Base-by-base conservation (phyloP, 148 eudicot species). In the Vaccinium macrocarpon region DNA sequence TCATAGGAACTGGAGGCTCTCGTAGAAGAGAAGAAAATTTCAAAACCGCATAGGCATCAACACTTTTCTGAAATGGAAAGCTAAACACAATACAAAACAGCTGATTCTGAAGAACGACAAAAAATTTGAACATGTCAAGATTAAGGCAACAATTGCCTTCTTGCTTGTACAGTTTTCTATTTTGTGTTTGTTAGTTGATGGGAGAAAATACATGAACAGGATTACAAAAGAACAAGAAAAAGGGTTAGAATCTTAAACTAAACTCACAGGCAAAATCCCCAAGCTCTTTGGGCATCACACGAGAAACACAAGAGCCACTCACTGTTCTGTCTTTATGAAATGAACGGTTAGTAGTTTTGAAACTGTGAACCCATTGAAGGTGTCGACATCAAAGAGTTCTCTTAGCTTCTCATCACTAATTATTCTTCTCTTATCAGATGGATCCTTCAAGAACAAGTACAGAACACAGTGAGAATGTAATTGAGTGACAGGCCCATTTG, bases 331-430 rank as follows among this genome's bases (percentile, higher is more conserved):
- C 90, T 92, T 94, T 79, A 92, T 62, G 84, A 96, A 90, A 88
- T 96, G 98, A 19, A 84, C 81, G 10, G 90, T 78, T 7, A 96
- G 85, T 66, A 92, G 92, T 68, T 94, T 96, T 0, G 98, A 86
- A 82, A 96, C 94, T 0, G 89, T 82, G 86, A 96, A 92, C 82
- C 98, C 97, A 74, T 82, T 49, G 87, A 94, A 94, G 35, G 93
- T 74, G 81, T 96, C 98, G 2, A 96, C 92, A 78, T 93, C 88
- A 74, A 96, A 91, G 78, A 96, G 95, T 90, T 94, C 99, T 90
- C 90, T 93, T 85, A 96, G 92, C 96, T 94, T 96, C 86, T 91
- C 99, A 48, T 96, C 99, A 27, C 98, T 90, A 84, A 96, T 32
- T 77, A 96, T 90, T 76, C 85, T 93, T 89, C 93, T 91, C 90